Percentiles rank a stretch among this genome's conserved stretches.
These are phyloP conservation scores for Saturnispora sanitii DNA, from an alignment of 805 yeast genomes.

Conservation along the genomic window DNA sequence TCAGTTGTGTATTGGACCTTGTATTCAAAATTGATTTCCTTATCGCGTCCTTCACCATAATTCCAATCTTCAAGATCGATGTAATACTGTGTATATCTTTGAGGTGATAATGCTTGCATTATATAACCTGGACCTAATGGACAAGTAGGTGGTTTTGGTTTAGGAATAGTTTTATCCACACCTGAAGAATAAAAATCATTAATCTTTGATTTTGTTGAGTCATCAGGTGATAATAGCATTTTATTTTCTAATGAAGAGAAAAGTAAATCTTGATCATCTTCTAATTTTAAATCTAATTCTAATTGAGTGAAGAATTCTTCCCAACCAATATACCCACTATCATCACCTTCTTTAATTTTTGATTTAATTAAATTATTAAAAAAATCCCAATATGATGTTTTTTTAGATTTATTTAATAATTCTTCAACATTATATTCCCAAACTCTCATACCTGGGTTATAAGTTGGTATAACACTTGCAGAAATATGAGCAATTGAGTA, in stretches of 20 bases:
- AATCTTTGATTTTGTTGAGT: constrained; percentile 14
- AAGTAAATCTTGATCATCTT: constrained; percentile 8
- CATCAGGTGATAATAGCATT: not conserved
- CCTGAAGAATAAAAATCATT: constrained; percentile 8
- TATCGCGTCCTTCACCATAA: constrained; percentile 28
- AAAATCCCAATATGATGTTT: constrained; percentile 1
- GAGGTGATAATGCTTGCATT: constrained; percentile 65
- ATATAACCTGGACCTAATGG: constrained; percentile 69
- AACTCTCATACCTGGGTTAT: constrained; percentile 70
- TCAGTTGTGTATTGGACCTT: constrained; percentile 64
- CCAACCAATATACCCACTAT: constrained; percentile 10
- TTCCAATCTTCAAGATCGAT: constrained; percentile 40
- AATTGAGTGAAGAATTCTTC: constrained; percentile 8
- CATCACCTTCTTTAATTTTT: constrained; percentile 24
- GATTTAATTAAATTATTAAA: constrained; percentile 26
- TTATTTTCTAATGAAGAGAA: constrained; percentile 7
- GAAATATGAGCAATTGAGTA: constrained; percentile 63
- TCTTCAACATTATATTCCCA: constrained; percentile 68
- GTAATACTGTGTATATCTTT: constrained; percentile 62
- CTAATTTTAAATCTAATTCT: constrained; percentile 7
- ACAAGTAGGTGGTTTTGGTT: constrained; percentile 41
- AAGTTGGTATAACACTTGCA: constrained; percentile 75
- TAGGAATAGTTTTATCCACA: constrained; percentile 54
- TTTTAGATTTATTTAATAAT: not conserved
- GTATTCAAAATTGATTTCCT: constrained; percentile 39